Evolutionary conservation across 129 eudicot species (phyloP).

Genomic region (Helianthus tuberosus): DNA sequence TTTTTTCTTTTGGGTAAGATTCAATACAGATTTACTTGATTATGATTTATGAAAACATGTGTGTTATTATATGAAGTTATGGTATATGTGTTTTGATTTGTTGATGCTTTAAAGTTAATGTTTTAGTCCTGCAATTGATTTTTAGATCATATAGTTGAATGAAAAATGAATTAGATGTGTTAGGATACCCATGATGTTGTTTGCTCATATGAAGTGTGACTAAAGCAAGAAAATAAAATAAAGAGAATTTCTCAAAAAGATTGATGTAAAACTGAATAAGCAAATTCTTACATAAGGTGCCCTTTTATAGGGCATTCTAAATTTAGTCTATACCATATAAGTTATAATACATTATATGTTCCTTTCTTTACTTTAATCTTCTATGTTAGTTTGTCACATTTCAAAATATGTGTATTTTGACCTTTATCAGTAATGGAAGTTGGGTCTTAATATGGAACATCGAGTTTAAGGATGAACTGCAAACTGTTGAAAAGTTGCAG

Average conservation of each 20-base stretch:
- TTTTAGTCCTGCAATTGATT: too few species aligned
- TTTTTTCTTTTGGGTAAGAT: too few species aligned
- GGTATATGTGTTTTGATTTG: neutral
- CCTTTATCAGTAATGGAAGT: slow-evolving; percentile 75
- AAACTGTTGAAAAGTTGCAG: slow-evolving; percentile 79
- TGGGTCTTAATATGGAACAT: slow-evolving; percentile 90
- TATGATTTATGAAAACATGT: neutral
- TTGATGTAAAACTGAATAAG: too few species aligned
- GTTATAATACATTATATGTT: neutral
- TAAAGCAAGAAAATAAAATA: too few species aligned
- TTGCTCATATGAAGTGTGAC: too few species aligned
- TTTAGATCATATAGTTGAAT: too few species aligned
- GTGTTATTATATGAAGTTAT: neutral
- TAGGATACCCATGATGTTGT: too few species aligned
- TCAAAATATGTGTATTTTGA: slow-evolving; percentile 8
- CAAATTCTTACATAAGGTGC: too few species aligned
- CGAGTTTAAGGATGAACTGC: slow-evolving; percentile 85
- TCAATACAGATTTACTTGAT: neutral
- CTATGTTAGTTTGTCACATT: slow-evolving; percentile 11
- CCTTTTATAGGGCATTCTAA: too few species aligned
- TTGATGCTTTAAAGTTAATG: neutral
- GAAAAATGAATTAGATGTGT: too few species aligned
- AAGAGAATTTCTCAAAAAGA: too few species aligned
- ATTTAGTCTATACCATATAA: neutral
- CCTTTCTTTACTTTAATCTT: too few species aligned